A percentile compares a stretch with the other conserved stretches of the same genome.
phyloP scores from a whole-genome alignment of 257 asterid genomes.

The Fraxinus americana region DNA sequence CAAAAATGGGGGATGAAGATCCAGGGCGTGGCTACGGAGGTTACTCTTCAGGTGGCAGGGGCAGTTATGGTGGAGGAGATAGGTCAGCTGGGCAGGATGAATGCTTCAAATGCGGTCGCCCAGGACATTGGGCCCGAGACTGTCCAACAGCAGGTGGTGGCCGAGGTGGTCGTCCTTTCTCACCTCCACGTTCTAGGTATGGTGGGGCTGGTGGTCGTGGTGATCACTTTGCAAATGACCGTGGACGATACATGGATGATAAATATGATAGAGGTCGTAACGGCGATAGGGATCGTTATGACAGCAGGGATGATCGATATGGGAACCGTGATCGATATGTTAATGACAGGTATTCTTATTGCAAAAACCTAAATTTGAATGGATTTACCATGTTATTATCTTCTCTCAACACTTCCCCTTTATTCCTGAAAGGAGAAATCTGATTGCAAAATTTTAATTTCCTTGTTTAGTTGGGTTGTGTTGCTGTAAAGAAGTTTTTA shows the following conservation, averaged over 20 bases:
- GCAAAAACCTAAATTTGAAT: not conserved
- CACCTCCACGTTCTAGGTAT: conserved; percentile 82
- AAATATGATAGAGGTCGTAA: conserved; percentile 73
- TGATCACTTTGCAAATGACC: conserved; percentile 77
- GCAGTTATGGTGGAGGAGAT: conserved; percentile 60
- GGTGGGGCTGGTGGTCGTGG: conserved; percentile 71
- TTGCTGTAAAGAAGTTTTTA: too few species aligned
- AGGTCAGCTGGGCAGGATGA: conserved; percentile 84
- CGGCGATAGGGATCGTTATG: conserved; percentile 80
- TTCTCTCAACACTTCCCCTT: not conserved
- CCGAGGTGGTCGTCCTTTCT: conserved; percentile 65
- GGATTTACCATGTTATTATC: not conserved
- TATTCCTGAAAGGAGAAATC: not conserved
- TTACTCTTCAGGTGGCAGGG: conserved; percentile 70
- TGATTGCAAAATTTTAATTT: not conserved
- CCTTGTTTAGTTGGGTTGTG: not conserved
- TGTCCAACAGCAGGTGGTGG: conserved; percentile 85
- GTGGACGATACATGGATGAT: conserved; percentile 77
- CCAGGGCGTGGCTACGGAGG: conserved; percentile 70
- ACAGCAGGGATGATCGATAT: conserved; percentile 60
- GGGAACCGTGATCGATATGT: conserved; percentile 65
- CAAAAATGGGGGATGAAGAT: conserved; percentile 78
- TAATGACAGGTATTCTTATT: conserved; percentile 57
- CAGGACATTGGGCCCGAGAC: conserved; percentile 99
- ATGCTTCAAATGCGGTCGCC: conserved; percentile 96